Evolutionary conservation across 345 rosid genomes (phyloP).

Genomic region (Lepidium didymum): DNA sequence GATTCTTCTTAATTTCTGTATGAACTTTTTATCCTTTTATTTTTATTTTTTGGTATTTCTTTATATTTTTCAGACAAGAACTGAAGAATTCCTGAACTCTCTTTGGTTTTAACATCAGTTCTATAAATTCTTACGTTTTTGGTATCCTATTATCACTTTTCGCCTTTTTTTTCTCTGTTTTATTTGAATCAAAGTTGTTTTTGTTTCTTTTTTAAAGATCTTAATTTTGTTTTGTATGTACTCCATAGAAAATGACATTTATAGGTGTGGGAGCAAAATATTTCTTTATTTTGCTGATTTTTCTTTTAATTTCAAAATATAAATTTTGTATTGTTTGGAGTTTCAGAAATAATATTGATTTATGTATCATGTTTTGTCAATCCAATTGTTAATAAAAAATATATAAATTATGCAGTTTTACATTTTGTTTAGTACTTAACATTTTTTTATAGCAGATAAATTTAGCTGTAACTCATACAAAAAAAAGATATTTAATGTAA

Average conservation of each 20-base stretch:
- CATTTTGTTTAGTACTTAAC: too few relatives aligned
- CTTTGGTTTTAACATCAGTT: neutral
- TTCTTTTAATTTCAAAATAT: too few relatives aligned
- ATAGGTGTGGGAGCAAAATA: neutral
- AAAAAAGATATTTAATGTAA: neutral
- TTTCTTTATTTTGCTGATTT: too few relatives aligned
- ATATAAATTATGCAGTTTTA: too few relatives aligned
- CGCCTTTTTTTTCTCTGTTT: neutral
- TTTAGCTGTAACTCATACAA: neutral
- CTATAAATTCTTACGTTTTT: neutral
- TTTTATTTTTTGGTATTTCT: neutral
- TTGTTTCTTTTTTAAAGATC: neutral
- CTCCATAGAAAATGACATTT: neutral
- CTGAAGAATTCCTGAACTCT: neutral
- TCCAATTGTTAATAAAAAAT: too few relatives aligned
- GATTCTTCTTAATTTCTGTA: constrained; percentile 5
- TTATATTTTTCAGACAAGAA: neutral
- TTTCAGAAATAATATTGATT: too few relatives aligned
- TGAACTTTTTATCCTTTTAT: neutral
- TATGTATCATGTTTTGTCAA: too few relatives aligned
- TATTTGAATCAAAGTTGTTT: neutral
- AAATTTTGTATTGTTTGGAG: too few relatives aligned
- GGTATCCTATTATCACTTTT: neutral
- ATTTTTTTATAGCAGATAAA: neutral
- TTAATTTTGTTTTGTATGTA: neutral